Evolutionary conservation across 495 filamentous ascomycete genomes (phyloP), one percentile per base, ranked within the genome.

Genomic region (Xylaria curta): DNA sequence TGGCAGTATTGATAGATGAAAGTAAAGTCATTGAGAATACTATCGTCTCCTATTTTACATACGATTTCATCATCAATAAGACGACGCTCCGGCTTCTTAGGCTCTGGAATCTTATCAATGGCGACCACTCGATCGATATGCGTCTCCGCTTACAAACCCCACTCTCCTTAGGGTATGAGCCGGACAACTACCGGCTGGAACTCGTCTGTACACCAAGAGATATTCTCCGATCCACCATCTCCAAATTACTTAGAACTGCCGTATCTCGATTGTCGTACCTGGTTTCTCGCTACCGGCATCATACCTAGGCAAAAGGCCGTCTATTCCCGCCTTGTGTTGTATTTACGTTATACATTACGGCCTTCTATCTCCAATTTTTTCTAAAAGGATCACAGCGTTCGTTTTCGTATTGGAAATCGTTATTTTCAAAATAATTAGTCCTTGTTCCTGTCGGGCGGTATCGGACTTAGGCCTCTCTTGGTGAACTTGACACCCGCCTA

Each of bases 161-260:
- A 42, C 36, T 38, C 46, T 17, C 46, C 44, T 38, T 60, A 17
- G 58, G 31, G 28, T 21, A 38, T 56, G 58, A 60, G 21, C 58
- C 58, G 58, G 58, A 60, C 38, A 60, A 60, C 58, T 38, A 60
- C 58, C 58, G 58, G 42, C 15, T 46, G 42, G 46, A 9, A 49
- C 46, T 49, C 46, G 19, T 21, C 17, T 49, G 8, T 49, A 19
- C 46, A n/a, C 15, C 13, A 13, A 17, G 42, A 46, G 42, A 15
- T 19, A 28, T 33, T 33, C 53, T 10, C 21, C 53, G 24, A 47
- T 19, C 44, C 44, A 47, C 21, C 13, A 38, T 13, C 42, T 64
- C 46, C 19, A 66, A 66, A 33, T 53, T 12, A 56, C 15, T 17
- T 9, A 2, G 44, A 66, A 66, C 40, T 66, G 63, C 63, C 63